Base-by-base conservation (phyloP, 306 rosid species). In the Cicer bijugum region DNA sequence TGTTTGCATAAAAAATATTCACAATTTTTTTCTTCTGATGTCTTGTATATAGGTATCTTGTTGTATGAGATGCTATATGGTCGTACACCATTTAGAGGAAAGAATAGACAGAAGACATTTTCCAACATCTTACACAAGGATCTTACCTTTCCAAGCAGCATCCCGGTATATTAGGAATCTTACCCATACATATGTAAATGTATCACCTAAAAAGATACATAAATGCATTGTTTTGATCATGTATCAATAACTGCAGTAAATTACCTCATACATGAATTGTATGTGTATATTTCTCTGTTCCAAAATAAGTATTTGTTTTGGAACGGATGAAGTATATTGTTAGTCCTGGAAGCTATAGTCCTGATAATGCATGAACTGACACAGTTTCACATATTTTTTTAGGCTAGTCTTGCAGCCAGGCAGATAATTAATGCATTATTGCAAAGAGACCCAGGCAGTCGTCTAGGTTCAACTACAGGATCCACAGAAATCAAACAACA, bases 61-160 rank as follows among this genome's bases (percentile, higher is more conserved):
- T 69, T 94, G 87, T 94, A 94, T 70, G 98, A 94, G 84, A 89
- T 94, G 98, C 90, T 94, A 17, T 94, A 91, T 38, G 97, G 98
- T 2, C 97, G 96, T 12, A 94, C 98, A 10, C 98, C 98, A 44
- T 94, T 94, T 69, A 82, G 97, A 75, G 98, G 98, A 8, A 94
- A 89, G 85, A 88, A 91, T 45, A 91, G 98, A 75, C 91, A 88
- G 82, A 89, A 83, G 82, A 91, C 98, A 72, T 94, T 91, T 74
- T 74, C 96, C 75, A 94, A 94, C 74, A 85, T 94, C 82, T 85
- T 94, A 73, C 85, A 85, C 87, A 94, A 94, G 85, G 97, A 94
- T 76, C 94, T 94, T 37, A 94, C 98, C 79, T 94, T 94, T 66
- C 96, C 98, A 33, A 82, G 96, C 81, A 91, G 98, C 78, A 88